Evolutionary conservation across 176 grass and related monocot genomes (phyloP), one percentile per base, ranked within the genome.

Genomic region (Aechmea fasciata): DNA sequence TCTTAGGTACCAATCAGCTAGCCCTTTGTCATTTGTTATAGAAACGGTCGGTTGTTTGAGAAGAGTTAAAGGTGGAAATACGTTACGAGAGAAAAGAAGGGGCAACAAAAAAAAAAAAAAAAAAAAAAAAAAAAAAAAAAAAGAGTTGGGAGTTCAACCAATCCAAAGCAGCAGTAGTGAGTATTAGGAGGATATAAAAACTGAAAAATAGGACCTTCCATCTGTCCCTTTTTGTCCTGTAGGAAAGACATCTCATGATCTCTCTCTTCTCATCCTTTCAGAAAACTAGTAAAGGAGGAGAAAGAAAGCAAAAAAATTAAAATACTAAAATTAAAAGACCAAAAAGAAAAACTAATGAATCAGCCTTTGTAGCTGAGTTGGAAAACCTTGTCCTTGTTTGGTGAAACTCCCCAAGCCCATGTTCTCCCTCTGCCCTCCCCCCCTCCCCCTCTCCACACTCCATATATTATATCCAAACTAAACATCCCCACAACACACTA

Each of bases 381-480:
- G 33, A 67, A 48, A 67, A 48, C 33, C 33, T 48, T 13, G 15
- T 49, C 28, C 47, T n/a, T 41, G 33, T 9, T 67, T 48, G 65
- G 15, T 47, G 64, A 65, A 22, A 65, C 23, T 24, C 22, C 63
- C 63, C 63, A 26, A 12, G 23, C 9, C 64, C 26, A 47, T 48
- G 26, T 17, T 14, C 26, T 49, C 48, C 11, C 63, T 11, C 69
- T 63, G 19, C 71, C 2, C 19, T 51, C 6, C 67, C 1, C 57
- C n/a, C 64, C 13, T 24, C 57, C 51, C 13, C 66, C 29, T 80
- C 68, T 64, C 72, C 69, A 69, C 78, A 75, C 64, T 75, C 66
- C 49, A 50, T 13, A 11, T 28, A 11, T 28, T 59, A 25, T 73
- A 69, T 55, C 33, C 55, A 2, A 28, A 13, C 47, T 53, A 74